Percentiles rank a stretch among this genome's conserved stretches.
These are phyloP conservation scores for Anthracocystis setariae DNA, from an alignment of 1,284 basidiomycete species.

Conservation along the genomic window DNA sequence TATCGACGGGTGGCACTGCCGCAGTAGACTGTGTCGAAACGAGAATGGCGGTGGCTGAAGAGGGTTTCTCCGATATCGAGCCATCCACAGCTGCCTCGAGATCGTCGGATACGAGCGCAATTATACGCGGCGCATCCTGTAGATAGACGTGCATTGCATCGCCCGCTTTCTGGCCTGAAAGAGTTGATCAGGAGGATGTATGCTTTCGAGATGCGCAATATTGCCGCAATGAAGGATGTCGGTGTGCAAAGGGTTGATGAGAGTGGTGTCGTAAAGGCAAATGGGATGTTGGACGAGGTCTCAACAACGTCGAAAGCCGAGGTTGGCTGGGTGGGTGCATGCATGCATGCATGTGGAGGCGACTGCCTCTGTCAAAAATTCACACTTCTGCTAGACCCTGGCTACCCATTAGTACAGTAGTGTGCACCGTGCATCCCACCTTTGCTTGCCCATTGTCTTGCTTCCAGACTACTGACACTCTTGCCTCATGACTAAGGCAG, in stretches of 20 bases:
- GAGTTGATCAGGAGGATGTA: too few species aligned
- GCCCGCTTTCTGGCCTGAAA: not conserved
- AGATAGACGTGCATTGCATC: constrained; percentile 62
- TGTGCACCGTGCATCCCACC: too few species aligned
- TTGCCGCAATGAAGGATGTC: too few species aligned
- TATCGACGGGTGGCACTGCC: constrained; percentile 10
- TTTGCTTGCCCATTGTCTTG: too few species aligned
- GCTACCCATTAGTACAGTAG: too few species aligned
- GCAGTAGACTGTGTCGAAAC: constrained; percentile 29
- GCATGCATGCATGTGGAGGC: constrained; percentile 10
- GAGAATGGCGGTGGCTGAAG: constrained; percentile 33
- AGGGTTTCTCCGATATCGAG: constrained; percentile 6
- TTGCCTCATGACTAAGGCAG: too few species aligned
- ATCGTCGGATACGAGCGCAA: constrained; percentile 43
- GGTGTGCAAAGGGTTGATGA: too few species aligned
- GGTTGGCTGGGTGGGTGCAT: not conserved
- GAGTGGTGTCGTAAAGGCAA: not conserved
- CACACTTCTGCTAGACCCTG: too few species aligned
- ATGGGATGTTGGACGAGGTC: constrained; percentile 2
- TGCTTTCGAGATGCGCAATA: too few species aligned
- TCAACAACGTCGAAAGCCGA: too few species aligned
- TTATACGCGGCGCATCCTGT: constrained; percentile 52
- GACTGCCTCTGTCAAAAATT: not conserved
- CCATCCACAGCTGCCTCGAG: constrained; percentile 1
- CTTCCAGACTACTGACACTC: too few species aligned